A percentile compares a stretch with the other conserved stretches of the same genome.
These are phyloP conservation scores for Hanseniaspora vineae DNA, from an alignment of 805 yeast species.

Conservation along the genomic window DNA sequence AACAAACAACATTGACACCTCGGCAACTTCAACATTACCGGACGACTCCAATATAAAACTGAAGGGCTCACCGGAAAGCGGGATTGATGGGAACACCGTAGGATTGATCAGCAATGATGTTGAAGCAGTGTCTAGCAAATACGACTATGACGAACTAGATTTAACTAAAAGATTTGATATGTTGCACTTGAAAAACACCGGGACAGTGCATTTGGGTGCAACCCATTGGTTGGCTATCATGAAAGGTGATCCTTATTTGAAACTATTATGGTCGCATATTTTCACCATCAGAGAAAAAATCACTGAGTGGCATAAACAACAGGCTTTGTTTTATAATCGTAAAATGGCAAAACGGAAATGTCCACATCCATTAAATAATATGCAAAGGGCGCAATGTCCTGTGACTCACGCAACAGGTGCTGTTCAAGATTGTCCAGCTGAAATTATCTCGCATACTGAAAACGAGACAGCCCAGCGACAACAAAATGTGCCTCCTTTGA, in stretches of 20 bases:
- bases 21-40: background rate
- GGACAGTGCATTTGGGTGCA: conserved; percentile 35
- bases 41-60: background rate
- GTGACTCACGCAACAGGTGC: background rate
- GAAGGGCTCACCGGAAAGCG: background rate
- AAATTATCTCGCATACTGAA: background rate
- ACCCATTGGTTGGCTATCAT: conserved; percentile 48
- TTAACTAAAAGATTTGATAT: conserved; percentile 32
- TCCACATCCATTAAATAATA: background rate
- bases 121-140: conserved; percentile 7
- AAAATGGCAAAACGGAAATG: background rate
- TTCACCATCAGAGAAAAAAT: conserved; percentile 29
- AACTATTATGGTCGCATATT: conserved; percentile 40
- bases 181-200: conserved; percentile 29
- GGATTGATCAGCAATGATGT: background rate
- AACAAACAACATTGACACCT: background rate
- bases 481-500: background rate
- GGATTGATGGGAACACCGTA: too few species aligned
- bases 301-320: conserved; percentile 21
- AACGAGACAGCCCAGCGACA: background rate
- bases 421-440: background rate
- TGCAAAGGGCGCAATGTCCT: background rate
- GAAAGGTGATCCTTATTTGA: conserved; percentile 44
- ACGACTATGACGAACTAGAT: conserved; percentile 24
- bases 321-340: background rate